A percentile compares a stretch with the other conserved stretches of the same genome.
These are phyloP conservation scores for Lathyrus tuberosus DNA, from an alignment of 306 rosid species.

Conservation along the genomic window DNA sequence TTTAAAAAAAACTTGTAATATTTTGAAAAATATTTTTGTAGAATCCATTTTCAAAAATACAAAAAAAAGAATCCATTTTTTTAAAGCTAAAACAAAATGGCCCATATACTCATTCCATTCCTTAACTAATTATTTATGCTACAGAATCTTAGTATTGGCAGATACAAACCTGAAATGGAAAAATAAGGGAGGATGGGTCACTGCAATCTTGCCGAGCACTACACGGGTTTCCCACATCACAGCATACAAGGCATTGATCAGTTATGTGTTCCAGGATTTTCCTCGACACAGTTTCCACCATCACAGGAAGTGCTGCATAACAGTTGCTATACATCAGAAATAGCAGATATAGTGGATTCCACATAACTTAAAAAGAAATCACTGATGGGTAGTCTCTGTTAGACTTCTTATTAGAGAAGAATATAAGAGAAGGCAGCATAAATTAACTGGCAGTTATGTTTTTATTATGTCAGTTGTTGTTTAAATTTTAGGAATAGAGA, in stretches of 20 bases:
- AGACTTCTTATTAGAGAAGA: not conserved
- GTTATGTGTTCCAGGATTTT: slow-evolving; percentile 85
- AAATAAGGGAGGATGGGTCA: slow-evolving; percentile 90
- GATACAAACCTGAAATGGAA: slow-evolving; percentile 88
- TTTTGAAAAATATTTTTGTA: no score
- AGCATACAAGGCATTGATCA: slow-evolving; percentile 94
- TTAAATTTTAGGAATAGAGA: no score
- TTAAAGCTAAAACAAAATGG: no score
- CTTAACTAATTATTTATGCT: slow-evolving; percentile 4
- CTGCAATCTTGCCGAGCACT: slow-evolving; percentile 89
- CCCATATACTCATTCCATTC: slow-evolving; percentile 18
- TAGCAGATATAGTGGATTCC: slow-evolving; percentile 29
- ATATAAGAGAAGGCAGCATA: not conserved
- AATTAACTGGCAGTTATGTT: not conserved
- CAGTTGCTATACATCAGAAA: slow-evolving; percentile 34
- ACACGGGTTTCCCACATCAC: slow-evolving; percentile 95
- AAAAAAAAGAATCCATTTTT: no score
- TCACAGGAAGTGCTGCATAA: slow-evolving; percentile 84
- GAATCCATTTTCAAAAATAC: no score
- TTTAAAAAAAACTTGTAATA: no score
- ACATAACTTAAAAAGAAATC: slow-evolving; percentile 26
- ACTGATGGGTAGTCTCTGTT: slow-evolving; percentile 18
- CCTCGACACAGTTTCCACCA: slow-evolving; percentile 75
- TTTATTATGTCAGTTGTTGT: no score
- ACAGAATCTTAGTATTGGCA: slow-evolving; percentile 13